Base-by-base conservation (phyloP, 2,329 filamentous ascomycete genomes). In the Zymoseptoria passerinii region DNA sequence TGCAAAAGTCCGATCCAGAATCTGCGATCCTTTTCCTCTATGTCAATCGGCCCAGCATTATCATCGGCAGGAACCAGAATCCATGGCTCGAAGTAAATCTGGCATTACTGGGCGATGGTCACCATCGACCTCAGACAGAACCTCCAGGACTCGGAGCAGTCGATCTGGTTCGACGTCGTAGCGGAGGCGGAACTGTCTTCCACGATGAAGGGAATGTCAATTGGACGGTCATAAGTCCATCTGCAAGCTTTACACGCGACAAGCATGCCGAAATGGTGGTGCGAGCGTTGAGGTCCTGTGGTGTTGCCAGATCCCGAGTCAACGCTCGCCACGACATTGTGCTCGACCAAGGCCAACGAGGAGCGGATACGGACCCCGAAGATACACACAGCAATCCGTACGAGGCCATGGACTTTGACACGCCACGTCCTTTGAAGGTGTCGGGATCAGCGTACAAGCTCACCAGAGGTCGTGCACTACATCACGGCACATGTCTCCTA, bases 31-130 rank as follows among this genome's bases (percentile, higher is more conserved):
- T 97, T 1, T 88, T 97, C 58, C 82, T 96, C 54, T 99, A 97
- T 76, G 83, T 85, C 67, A 97, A 99, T 75, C 76, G 83, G 44
- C 91, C 92, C 0, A 91, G 89, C 71, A 82, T 99, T 60, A 86
- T 99, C 70, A 87, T 99, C 65, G 94, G 94, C 50, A 86, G 94
- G 60, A 99, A 99, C 73, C 94, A 99, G 77, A 99, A 99, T 72
- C 94, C 94, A 56, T 99, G 92, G 94, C 80, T 90, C 8, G 94
- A 99, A 76, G 85, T 90, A 61, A 89, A 95, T 71, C 80, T 96
- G 8, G 76, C 76, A 48, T 78, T 83, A 1, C 76, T 95, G 8
- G 62, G 68, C 48, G 60, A 65, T 55, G 13, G 35, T 13, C 35
- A 16, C 13, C 35, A 13, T 44, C 35, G 35, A 35, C 59, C 60